These are phyloP conservation scores for Jasminum sambac DNA, from an alignment of 257 asterid species.

Conservation along the genomic window DNA sequence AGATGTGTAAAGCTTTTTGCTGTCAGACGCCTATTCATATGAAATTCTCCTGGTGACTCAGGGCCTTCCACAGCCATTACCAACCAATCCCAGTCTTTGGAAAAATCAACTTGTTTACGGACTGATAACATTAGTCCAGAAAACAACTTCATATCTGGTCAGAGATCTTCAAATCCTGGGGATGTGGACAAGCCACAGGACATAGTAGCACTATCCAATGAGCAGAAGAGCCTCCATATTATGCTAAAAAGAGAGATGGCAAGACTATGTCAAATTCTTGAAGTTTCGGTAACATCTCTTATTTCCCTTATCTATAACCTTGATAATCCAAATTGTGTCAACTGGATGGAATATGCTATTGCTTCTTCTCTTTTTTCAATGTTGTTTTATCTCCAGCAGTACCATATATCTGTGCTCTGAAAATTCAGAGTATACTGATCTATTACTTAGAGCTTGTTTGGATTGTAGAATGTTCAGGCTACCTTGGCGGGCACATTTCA, in stretches of 20 bases:
- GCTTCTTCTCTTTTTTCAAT: background rate
- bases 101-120: conserved; percentile 12
- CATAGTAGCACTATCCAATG: conserved; percentile 18
- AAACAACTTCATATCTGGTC: conserved; percentile 12
- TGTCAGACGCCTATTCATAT: background rate
- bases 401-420: background rate
- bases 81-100: conserved; percentile 14
- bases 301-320: background rate
- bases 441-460: background rate
- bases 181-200: conserved; percentile 16
- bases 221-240: conserved; percentile 32
- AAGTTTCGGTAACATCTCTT: conserved; percentile 28
- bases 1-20: background rate
- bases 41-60: conserved; percentile 12
- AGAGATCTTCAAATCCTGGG: conserved; percentile 9
- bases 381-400: background rate
- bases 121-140: conserved; percentile 1
- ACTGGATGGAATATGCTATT: background rate
- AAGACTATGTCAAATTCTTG: conserved; percentile 36
- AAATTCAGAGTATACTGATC: background rate
- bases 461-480: too few species aligned
- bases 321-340: background rate
- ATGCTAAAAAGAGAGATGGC: conserved; percentile 37
- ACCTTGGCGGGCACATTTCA: too few species aligned
- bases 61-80: conserved; percentile 12